Percentiles rank a stretch among this genome's conserved stretches.
phyloP scores from a whole-genome alignment of 2,329 filamentous ascomycete genomes.

The Verticillium albo-atrum region DNA sequence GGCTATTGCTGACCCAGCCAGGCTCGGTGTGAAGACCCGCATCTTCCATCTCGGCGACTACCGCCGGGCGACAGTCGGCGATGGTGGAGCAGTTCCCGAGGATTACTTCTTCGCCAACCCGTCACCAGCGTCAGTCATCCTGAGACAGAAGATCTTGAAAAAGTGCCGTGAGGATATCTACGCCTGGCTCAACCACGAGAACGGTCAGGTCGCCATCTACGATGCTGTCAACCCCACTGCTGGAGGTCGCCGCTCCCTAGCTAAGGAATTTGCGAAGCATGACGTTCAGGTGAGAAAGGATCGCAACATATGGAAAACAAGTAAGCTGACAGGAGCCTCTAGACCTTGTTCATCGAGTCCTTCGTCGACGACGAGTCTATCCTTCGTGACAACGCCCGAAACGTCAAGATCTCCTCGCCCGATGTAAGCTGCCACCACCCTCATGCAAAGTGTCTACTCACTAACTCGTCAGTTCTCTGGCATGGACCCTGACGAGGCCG shows the following conservation, averaged over 20 bases:
- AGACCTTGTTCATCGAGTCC: constrained; percentile 96
- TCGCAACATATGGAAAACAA: neutral
- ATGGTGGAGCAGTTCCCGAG: constrained; percentile 79
- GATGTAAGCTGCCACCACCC: constrained; percentile 55
- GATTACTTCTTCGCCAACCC: constrained; percentile 98
- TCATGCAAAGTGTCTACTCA: neutral
- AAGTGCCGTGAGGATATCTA: constrained; percentile 98
- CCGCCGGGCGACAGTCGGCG: constrained; percentile 82
- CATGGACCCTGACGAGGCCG: constrained; percentile 89
- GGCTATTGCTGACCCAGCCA: constrained; percentile 20
- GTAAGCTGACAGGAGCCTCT: neutral
- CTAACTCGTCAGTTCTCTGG: constrained; percentile 63
- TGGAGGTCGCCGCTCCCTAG: constrained; percentile 74
- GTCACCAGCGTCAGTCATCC: constrained; percentile 83
- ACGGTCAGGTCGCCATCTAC: constrained; percentile 97
- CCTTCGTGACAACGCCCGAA: constrained; percentile 92
- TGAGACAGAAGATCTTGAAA: constrained; percentile 95
- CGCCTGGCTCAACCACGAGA: constrained; percentile 92
- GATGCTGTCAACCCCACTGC: constrained; percentile 94
- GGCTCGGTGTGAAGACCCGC: constrained; percentile 94
- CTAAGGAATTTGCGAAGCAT: constrained; percentile 96
- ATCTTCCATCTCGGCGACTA: constrained; percentile 98
- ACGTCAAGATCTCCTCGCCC: constrained; percentile 95
- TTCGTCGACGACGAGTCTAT: constrained; percentile 91
- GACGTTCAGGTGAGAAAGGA: constrained; percentile 66